Evolutionary conservation across 345 rosid species (phyloP), one percentile per base, ranked within the genome.

Genomic region (Viola odorata): DNA sequence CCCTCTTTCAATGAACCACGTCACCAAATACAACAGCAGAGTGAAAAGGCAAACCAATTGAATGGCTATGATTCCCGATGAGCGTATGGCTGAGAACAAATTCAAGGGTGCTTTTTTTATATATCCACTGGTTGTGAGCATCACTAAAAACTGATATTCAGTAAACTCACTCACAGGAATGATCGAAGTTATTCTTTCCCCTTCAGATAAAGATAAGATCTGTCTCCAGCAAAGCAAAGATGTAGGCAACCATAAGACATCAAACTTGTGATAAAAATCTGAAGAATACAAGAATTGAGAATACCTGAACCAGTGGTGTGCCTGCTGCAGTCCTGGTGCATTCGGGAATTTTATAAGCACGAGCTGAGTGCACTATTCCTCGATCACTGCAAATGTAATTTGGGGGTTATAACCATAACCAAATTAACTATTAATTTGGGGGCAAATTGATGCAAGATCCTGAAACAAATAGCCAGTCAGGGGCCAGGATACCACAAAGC

Each of bases 51-150:
- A 71, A 69, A 92, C 98, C 97, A 92, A 74, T 63, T 89, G 97
- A 78, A 89, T 85, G 51, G 97, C 98, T 55, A 92, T 92, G 66
- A 89, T 92, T 81, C 98, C 98, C 6, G 95, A 89, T 65, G 98
- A 87, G 47, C 98, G 90, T 71, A 92, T 89, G 48, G 94, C 80
- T 6, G 97, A 89, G 71, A 92, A 92, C 53, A 70, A 58, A 66
- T 81, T 89, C 73, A 92, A 73, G 12, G 98, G 63, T n/a, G 84
- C 97, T 84, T 90, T 92, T 82, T 92, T 92, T 81, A 92, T 89
- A 88, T 87, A 92, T 72, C 98, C 98, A 71, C 83, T 85, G 68
- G 79, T 83, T 0, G 98, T 89, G 66, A 92, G 98, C 98, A 92
- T 92, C 44, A 87, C 81, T 41, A 92, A 84, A 75, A 81, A 87